Evolutionary conservation across 371 early-diverging fungal species (phyloP).

Genomic region (Apophysomyces trapeziformis): DNA sequence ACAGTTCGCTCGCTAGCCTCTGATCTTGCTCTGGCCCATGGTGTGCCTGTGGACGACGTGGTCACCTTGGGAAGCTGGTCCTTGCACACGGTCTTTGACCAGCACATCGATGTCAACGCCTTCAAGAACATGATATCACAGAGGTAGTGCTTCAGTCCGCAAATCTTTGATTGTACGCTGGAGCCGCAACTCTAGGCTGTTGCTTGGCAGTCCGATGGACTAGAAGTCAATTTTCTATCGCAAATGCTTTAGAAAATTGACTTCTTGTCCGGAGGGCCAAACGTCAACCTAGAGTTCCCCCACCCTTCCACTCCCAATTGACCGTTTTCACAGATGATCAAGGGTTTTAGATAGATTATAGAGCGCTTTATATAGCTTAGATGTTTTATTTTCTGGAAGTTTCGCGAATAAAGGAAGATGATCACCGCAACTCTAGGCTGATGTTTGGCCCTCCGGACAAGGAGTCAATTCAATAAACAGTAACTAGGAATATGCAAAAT

Average conservation of each 20-base stretch:
- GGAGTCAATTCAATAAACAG: too few species aligned
- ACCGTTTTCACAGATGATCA: not conserved
- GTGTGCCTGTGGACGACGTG: slow-evolving; percentile 15
- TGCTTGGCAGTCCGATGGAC: too few species aligned
- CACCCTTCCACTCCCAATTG: not conserved
- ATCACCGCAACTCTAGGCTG: too few species aligned
- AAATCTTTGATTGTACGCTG: not conserved
- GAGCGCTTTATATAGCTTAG: not conserved
- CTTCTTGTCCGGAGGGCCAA: too few species aligned
- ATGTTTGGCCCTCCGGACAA: too few species aligned
- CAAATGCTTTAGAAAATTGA: too few species aligned
- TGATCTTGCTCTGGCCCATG: slow-evolving; percentile 5
- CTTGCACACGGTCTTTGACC: slow-evolving; percentile 8
- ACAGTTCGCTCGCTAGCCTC: slow-evolving; percentile 18
- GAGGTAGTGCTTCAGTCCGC: not conserved
- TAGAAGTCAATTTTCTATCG: too few species aligned
- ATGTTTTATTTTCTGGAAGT: not conserved
- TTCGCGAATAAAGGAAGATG: not conserved
- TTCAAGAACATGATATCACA: slow-evolving; percentile 1
- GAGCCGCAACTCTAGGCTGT: not conserved
- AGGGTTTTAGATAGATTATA: not conserved
- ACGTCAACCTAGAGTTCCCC: not conserved
- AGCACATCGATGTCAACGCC: slow-evolving; percentile 11
- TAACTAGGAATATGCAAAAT: too few species aligned
- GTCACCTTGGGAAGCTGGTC: slow-evolving; percentile 21